Evolutionary conservation across 1,284 basidiomycete species (phyloP).

Genomic region (Boletus coffeatus): DNA sequence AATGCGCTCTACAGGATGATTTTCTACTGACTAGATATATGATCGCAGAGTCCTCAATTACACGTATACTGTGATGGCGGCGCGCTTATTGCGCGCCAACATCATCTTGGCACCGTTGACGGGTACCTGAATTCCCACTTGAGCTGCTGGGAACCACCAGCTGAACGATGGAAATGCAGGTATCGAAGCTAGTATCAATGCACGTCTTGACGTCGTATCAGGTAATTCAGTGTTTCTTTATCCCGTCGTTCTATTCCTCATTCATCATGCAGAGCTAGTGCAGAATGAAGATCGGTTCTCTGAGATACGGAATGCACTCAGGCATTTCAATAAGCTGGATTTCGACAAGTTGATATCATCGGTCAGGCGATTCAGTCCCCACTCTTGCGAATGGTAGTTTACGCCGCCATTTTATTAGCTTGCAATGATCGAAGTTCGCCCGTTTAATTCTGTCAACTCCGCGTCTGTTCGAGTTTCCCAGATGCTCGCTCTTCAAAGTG

Average conservation of each 20-base stretch:
- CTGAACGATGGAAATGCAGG: not conserved
- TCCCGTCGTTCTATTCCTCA: not conserved
- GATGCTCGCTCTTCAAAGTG: slow-evolving; percentile 68
- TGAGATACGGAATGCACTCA: slow-evolving; percentile 64
- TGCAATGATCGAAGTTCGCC: slow-evolving; percentile 53
- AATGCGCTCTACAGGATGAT: slow-evolving; percentile 13
- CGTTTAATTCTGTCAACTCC: slow-evolving; percentile 48
- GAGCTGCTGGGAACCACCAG: not conserved
- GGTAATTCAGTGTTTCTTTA: slow-evolving; percentile 37
- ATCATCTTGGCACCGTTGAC: slow-evolving; percentile 77
- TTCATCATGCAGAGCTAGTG: slow-evolving; percentile 58
- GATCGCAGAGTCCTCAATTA: slow-evolving; percentile 60
- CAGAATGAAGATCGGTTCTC: slow-evolving; percentile 71
- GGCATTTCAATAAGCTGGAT: slow-evolving; percentile 72
- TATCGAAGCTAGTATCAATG: slow-evolving; percentile 55
- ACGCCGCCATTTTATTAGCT: slow-evolving; percentile 39
- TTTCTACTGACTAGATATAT: not conserved
- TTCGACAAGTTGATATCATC: slow-evolving; percentile 82
- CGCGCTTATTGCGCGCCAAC: slow-evolving; percentile 72
- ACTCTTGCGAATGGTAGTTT: not conserved
- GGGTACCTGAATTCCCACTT: slow-evolving; percentile 35
- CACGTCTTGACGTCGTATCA: slow-evolving; percentile 80
- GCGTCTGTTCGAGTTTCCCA: slow-evolving; percentile 69
- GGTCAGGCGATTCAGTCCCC: slow-evolving; percentile 34
- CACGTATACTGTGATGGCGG: slow-evolving; percentile 86